phyloP scores from a whole-genome alignment of 805 yeast genomes.

The Yarrowia yakushimensis region DNA sequence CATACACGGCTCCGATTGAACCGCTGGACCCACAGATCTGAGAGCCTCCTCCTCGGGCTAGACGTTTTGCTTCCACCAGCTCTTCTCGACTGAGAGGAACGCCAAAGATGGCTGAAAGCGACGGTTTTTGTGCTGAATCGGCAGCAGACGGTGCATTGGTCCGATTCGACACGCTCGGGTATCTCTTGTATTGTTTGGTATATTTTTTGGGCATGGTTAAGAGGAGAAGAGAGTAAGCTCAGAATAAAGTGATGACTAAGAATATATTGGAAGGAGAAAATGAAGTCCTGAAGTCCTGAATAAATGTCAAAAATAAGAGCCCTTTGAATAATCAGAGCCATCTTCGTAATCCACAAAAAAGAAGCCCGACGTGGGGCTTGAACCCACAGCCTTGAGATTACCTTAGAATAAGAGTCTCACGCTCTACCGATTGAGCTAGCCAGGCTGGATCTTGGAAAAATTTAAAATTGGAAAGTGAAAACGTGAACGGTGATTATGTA shows the following conservation, averaged over 20 bases:
- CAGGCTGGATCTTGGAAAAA: background rate
- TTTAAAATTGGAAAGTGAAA: background rate
- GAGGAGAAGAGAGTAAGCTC: background rate
- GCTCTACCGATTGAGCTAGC: constrained; percentile 21
- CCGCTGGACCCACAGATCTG: constrained; percentile 1
- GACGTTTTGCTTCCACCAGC: background rate
- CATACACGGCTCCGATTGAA: constrained; percentile 3
- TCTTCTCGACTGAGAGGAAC: constrained; percentile 3
- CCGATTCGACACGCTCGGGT: background rate
- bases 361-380: constrained; percentile 16
- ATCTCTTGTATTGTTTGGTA: constrained; percentile 14
- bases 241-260: no score
- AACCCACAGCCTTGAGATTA: constrained; percentile 18
- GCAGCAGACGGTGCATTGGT: background rate
- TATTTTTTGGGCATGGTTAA: background rate
- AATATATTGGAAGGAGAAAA: no score
- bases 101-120: background rate
- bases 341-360: background rate
- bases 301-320: no score
- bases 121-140: background rate
- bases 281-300: no score
- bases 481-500: background rate
- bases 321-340: no score
- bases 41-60: constrained; percentile 5
- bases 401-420: constrained; percentile 9